These are phyloP conservation scores for Nigrospora sphaerica DNA, from an alignment of 2,329 filamentous ascomycete species.

Conservation along the genomic window DNA sequence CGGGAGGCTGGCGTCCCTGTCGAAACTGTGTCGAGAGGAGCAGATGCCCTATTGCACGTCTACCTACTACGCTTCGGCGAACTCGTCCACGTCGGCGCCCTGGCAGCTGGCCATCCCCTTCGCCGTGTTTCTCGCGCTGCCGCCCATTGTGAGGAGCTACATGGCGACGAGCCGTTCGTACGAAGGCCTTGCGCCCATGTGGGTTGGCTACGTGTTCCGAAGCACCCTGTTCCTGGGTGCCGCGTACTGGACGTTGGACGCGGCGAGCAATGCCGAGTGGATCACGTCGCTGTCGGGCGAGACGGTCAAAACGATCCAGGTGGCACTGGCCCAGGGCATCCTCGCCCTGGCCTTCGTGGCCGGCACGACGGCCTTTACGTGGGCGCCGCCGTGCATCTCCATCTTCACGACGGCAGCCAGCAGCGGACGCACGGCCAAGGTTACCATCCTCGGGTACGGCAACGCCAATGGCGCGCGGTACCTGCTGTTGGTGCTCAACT, in stretches of 20 bases:
- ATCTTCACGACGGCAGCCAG: slow-evolving; percentile 50
- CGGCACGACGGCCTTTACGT: slow-evolving; percentile 78
- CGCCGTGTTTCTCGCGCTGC: slow-evolving; percentile 62
- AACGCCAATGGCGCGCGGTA: slow-evolving; percentile 92
- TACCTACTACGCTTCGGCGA: slow-evolving; percentile 89
- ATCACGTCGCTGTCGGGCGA: slow-evolving; percentile 51
- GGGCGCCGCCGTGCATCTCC: slow-evolving; percentile 76
- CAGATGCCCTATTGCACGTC: slow-evolving; percentile 96
- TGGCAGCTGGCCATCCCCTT: slow-evolving; percentile 86
- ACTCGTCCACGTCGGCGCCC: slow-evolving; percentile 83
- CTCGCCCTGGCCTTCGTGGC: slow-evolving; percentile 76
- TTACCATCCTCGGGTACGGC: slow-evolving; percentile 83
- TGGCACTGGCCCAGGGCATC: slow-evolving; percentile 72
- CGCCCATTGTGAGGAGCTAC: slow-evolving; percentile 71
- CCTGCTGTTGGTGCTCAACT: slow-evolving; percentile 73
- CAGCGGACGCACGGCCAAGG: slow-evolving; percentile 38
- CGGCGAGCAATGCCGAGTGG: slow-evolving; percentile 83
- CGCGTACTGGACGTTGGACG: slow-evolving; percentile 81
- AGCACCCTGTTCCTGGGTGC: slow-evolving; percentile 68
- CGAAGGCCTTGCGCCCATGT: slow-evolving; percentile 75
- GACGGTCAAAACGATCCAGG: slow-evolving; percentile 64
- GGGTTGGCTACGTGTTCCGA: slow-evolving; percentile 77
- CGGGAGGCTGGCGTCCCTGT: slow-evolving; percentile 74
- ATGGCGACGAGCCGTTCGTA: slow-evolving; percentile 79
- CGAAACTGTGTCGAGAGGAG: slow-evolving; percentile 90